Conservation (phyloP, 1,284 basidiomycete genomes). For the Ceratobasidium sp. region DNA sequence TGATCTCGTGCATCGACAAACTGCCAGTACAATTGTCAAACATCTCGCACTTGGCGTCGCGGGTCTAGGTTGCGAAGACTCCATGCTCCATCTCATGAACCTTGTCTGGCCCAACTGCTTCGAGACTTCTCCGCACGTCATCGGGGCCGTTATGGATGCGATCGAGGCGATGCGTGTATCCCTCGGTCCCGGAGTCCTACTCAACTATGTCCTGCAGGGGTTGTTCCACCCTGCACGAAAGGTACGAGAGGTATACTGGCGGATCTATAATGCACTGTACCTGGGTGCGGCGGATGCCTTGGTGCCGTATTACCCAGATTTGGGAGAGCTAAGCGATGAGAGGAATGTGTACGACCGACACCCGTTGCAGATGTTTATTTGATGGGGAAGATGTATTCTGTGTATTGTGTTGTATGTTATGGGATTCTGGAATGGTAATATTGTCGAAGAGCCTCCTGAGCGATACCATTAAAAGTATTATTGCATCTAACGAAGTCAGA, state of each 20-base stretch:
- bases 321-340: conserved; percentile 87
- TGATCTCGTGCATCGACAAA: conserved; percentile 98
- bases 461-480: no score
- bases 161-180: conserved; percentile 97
- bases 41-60: conserved; percentile 97
- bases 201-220: conserved; percentile 93
- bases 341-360: conserved; percentile 91
- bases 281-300: conserved; percentile 90
- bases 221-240: conserved; percentile 96
- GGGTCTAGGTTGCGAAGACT: conserved; percentile 97
- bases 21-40: conserved; percentile 98
- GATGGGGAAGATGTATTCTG: conserved; percentile 44
- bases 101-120: conserved; percentile 99
- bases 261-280: conserved; percentile 92
- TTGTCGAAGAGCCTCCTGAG: no score
- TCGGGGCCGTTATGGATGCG: conserved; percentile 96
- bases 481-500: no score
- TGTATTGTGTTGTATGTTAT: conserved; percentile 12
- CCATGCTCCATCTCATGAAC: conserved; percentile 97
- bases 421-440: no score
- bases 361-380: conserved; percentile 85
- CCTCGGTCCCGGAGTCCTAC: conserved; percentile 91
- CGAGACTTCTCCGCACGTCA: conserved; percentile 98
- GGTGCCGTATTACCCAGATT: conserved; percentile 95
- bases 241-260: conserved; percentile 95